Base-by-base conservation (phyloP, 192 early-diverging fungal genomes). In the Coemansia sp. region DNA sequence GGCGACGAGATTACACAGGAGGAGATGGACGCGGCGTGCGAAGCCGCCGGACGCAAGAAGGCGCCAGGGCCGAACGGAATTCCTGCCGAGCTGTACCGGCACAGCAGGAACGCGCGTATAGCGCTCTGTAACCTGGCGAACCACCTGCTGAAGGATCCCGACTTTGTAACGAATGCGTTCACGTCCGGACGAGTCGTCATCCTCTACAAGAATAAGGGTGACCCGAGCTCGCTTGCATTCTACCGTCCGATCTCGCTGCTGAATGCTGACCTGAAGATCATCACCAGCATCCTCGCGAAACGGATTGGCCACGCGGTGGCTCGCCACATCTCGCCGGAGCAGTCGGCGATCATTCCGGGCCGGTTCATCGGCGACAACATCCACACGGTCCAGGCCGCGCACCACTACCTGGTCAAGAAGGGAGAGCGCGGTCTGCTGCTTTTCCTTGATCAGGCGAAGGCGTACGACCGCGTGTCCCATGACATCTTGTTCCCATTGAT, bases 361-460 rank as follows among this genome's bases (percentile, higher is more conserved):
- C n/a, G 58, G 6, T 28, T 18, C 32, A 67, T 67, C 2, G 8
- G 43, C 3, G 51, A 67, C 16, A 28, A 31, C 18, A 21, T 68
- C 11, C 61, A 57, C 31, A 60, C 22, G 6, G 45, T 68, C 33
- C 54, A 58, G 53, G 58, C 58, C 1, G 33, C 35, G n/a, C 5
- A 12, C 1, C 58, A 61, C 10, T 60, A 67, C 45, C 46, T 60
- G 2, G 58, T 55, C n/a, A 6, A n/a, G 10, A 14, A 12, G 0
- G 7, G 12, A 10, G 28, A 2, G 1, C 32, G 35, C 2, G 58
- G 48, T 1, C 32, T 40, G 0, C 23, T 68, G 21, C 43, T 61
- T 14, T 56, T 61, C 35, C 66, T 68, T 4, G 58, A 68, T 18
- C 51, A 60, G 28, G 52, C 53, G 10, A 68, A 68, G 32, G 66